Base-by-base conservation (phyloP, 176 grass and related monocot genomes). In the Alopecurus myosuroides region DNA sequence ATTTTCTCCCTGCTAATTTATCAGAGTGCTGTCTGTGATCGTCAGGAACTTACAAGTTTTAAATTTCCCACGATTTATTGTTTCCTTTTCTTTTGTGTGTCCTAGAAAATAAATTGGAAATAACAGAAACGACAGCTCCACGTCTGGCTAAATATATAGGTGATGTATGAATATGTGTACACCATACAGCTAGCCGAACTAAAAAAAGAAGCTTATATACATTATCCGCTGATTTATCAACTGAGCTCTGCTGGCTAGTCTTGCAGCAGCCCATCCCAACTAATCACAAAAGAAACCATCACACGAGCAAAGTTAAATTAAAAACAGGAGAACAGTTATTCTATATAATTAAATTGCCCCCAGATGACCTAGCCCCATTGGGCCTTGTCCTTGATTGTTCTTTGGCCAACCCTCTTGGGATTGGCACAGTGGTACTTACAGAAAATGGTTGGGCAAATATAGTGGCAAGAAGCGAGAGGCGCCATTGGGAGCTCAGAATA, bases 401-500 rank as follows among this genome's bases (percentile, higher is more conserved):
- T 61, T 34, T 34, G 58, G 40, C 41, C 39, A 80, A 22, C 48
- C 19, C 53, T 60, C 73, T 18, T 49, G 61, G 82, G 57, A 88
- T 64, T 37, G 37, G 51, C 45, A 80, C 17, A 77, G 53, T 28
- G 34, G 70, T 62, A 62, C 58, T 11, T 17, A 73, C 14, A 28
- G 14, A 28, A 72, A 29, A 74, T 44, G 42, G 70, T 14, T 31
- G 41, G 42, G 41, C n/a, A 15, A 35, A 11, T 7, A 9, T 20
- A 11, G 63, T 50, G 46, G 87, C 85, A 56, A 63, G 85, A 77
- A 74, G 34, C 40, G 92, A 87, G 76, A 18, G 86, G 86, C 42
- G 86, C 74, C 56, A 86, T 62, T 76, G 90, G 61, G 56, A 85
- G 78, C 82, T 88, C 82, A 93, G 85, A 95, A 95, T 91, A 91